phyloP scores from a whole-genome alignment of 768 basidiomycete species.

The Fomitopsis pulvina region DNA sequence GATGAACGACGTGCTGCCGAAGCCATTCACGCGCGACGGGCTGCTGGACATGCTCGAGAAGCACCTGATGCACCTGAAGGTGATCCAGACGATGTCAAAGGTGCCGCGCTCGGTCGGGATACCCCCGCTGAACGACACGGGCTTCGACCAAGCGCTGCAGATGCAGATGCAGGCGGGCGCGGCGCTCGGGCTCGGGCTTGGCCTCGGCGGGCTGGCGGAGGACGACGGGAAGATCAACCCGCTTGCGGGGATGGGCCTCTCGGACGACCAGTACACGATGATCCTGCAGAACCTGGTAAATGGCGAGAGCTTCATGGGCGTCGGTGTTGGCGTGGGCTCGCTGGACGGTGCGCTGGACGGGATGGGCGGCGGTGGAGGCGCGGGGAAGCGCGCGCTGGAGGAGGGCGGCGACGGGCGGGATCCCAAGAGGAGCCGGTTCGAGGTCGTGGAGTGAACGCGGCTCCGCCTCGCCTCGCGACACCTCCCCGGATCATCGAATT shows the following conservation, averaged over 20 bases:
- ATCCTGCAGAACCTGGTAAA: slow-evolving; percentile 71
- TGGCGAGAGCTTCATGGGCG: slow-evolving; percentile 50
- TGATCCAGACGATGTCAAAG: slow-evolving; percentile 70
- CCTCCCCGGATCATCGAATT: not conserved
- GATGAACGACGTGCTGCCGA: slow-evolving; percentile 96
- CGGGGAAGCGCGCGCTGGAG: slow-evolving; percentile 24
- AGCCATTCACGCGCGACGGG: slow-evolving; percentile 95
- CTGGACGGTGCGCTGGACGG: slow-evolving; percentile 7
- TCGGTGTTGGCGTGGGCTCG: slow-evolving; percentile 23
- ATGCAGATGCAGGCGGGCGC: slow-evolving; percentile 24
- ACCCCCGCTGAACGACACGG: slow-evolving; percentile 49
- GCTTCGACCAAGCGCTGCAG: slow-evolving; percentile 50
- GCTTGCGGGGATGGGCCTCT: slow-evolving; percentile 80
- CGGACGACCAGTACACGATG: slow-evolving; percentile 80
- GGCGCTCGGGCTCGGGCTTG: slow-evolving; percentile 3
- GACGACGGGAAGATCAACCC: slow-evolving; percentile 68
- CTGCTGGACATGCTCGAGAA: slow-evolving; percentile 93
- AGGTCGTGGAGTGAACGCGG: slow-evolving; percentile 28
- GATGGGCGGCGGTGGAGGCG: slow-evolving; percentile 13
- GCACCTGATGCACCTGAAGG: slow-evolving; percentile 83
- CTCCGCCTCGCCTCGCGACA: not conserved
- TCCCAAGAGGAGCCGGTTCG: slow-evolving; percentile 35
- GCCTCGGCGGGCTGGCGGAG: slow-evolving; percentile 16
- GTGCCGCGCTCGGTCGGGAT: slow-evolving; percentile 63
- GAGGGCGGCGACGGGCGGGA: slow-evolving; percentile 27